Base-by-base conservation (phyloP, 164 flowering plant species). In the Aristolochia fimbriata region DNA sequence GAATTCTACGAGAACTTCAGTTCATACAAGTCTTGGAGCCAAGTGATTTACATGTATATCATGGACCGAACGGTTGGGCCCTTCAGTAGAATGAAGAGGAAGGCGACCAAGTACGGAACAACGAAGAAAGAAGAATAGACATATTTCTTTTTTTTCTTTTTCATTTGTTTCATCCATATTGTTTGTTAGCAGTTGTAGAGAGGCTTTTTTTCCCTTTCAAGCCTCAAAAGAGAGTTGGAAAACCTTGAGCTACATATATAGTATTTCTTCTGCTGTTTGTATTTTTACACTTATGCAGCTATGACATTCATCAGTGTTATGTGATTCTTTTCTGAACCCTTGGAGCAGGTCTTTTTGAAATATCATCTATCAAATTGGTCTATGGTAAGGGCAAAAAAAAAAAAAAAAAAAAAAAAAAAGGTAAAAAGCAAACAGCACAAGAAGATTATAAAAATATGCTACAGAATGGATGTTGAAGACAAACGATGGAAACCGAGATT, bases 11-110 rank as follows among this genome's bases (percentile, higher is more conserved):
- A 85, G 17, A 66, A 59, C 17, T 73, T 92, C 53, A 76, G 77
- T 11, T 78, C 88, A 0, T 86, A 89, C 49, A 78, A 69, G 49
- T 89, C 98, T 23, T 92, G 98, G 98, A 85, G 91, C 75, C 96
- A 89, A 81, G 96, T 92, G 27, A 92, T 89, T 12, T 92, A 85
- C 71, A 87, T 86, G 93, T 92, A 92, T 60, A 62, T 92, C 57
- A 87, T 80, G 90, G 98, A 89, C 58, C 55, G 73, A 16, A 76
- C 87, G 0, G 86, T 87, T 6, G 96, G 98, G 10, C 98, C 98
- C 0, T 92, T 73, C 49, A 89, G 98, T 74, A 65, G 98, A 57
- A 85, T 89, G 96, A 92, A 92, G 84, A 84, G 98, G 64, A 87
- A 77, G 58, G 11, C 58, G 17, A 20, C 49, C 6, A 62, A 51